phyloP scores from a whole-genome alignment of 2,329 filamentous ascomycete species.

The Arthrocladium fulminans region DNA sequence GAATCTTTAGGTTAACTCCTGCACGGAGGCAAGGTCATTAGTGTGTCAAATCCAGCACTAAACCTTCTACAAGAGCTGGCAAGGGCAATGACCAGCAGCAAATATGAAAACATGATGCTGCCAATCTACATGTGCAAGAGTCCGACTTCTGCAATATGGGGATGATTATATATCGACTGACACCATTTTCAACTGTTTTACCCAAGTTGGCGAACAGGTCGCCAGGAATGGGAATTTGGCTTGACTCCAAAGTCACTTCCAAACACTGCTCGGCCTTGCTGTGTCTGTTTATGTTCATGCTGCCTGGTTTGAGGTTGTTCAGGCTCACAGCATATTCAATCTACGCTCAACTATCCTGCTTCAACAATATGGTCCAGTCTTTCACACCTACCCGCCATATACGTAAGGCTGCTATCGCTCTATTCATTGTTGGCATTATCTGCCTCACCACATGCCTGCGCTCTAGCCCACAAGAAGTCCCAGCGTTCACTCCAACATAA shows the following conservation, averaged over 20 bases:
- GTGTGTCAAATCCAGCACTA: no score
- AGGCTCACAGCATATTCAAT: neutral
- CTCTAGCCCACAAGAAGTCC: neutral
- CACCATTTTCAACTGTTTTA: neutral
- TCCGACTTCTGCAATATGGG: neutral
- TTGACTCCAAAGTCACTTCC: neutral
- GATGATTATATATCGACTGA: neutral
- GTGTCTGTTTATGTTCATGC: neutral
- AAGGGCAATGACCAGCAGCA: neutral
- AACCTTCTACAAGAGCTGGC: no score
- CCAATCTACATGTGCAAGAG: neutral
- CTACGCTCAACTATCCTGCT: neutral
- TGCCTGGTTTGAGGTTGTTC: neutral
- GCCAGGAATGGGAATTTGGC: neutral
- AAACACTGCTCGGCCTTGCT: neutral
- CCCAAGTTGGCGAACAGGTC: neutral
- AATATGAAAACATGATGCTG: neutral
- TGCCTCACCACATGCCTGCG: neutral
- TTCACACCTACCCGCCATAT: neutral
- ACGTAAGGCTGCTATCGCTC: neutral
- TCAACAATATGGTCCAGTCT: neutral
- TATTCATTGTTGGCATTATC: neutral
- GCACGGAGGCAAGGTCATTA: no score
- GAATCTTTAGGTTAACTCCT: no score
- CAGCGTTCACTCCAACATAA: neutral